Evolutionary conservation across 2,329 filamentous ascomycete species (phyloP).

Genomic region (Alternaria angustiovoidea): DNA sequence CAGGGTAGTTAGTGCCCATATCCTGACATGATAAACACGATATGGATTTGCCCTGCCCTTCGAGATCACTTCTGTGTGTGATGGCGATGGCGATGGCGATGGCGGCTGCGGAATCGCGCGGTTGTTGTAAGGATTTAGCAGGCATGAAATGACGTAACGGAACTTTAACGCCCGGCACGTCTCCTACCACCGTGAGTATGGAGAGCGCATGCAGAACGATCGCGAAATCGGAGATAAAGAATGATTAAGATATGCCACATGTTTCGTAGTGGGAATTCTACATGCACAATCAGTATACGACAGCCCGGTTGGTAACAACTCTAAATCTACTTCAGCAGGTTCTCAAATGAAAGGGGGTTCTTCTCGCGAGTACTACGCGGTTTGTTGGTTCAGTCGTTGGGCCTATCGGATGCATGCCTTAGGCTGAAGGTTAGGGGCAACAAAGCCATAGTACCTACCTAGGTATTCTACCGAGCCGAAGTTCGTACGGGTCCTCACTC

Average conservation of each 20-base stretch:
- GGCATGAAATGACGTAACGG: background rate
- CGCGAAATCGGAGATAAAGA: accelerated
- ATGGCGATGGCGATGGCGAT: background rate
- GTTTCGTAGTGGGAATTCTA: no score
- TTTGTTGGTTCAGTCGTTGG: no score
- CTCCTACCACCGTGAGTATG: background rate
- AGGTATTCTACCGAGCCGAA: no score
- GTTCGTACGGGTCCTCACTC: no score
- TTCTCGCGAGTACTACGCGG: no score
- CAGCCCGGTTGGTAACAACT: accelerated
- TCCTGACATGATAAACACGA: background rate
- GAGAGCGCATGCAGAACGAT: background rate
- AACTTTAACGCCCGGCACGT: background rate
- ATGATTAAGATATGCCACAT: accelerated
- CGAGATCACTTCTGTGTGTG: background rate
- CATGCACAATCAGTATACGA: accelerated
- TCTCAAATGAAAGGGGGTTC: accelerated
- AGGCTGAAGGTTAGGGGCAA: no score
- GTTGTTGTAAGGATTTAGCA: background rate
- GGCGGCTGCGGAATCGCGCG: background rate
- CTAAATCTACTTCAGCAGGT: no score
- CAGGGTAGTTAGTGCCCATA: background rate
- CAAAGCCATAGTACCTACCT: no score
- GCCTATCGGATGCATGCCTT: no score
- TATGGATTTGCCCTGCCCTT: no score